phyloP scores from a whole-genome alignment of 139 green algal genomes.

The Tetradesmus obliquus region DNA sequence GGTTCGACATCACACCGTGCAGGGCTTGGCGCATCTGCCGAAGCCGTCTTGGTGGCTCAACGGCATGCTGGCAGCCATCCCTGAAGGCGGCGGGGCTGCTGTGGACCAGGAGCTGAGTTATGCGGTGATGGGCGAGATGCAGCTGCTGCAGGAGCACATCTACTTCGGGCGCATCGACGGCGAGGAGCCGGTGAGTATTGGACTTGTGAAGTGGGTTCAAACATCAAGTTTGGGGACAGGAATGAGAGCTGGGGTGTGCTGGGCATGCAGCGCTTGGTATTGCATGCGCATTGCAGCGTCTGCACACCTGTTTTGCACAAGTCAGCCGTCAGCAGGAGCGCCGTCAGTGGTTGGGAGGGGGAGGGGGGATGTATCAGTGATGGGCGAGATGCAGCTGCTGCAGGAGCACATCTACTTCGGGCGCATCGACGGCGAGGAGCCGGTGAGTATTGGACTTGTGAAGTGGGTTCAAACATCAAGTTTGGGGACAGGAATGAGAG shows the following conservation, averaged over 20 bases:
- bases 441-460: neutral
- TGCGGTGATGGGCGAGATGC: slow-evolving; percentile 32
- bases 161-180: slow-evolving; percentile 28
- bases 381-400: slow-evolving; percentile 27
- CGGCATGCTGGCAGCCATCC: slow-evolving; percentile 41
- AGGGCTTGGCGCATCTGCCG: slow-evolving; percentile 49
- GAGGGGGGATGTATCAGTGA: slow-evolving; percentile 19
- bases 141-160: slow-evolving; percentile 52
- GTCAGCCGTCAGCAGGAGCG: no score
- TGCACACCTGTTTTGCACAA: no score
- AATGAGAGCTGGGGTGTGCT: no score
- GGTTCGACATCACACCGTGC: neutral
- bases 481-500: no score
- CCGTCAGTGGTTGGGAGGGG: no score
- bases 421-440: no score
- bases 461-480: neutral
- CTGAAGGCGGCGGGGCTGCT: neutral
- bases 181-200: neutral
- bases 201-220: neutral
- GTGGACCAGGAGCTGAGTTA: slow-evolving; percentile 34
- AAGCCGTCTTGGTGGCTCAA: slow-evolving; percentile 58
- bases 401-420: slow-evolving; percentile 55
- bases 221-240: no score
- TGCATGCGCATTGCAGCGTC: no score
- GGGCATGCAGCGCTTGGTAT: no score